A percentile compares a stretch with the other conserved stretches of the same genome.
Evolutionary conservation across 2,329 filamentous ascomycete species (phyloP).

Genomic region (Amauroascus niger): DNA sequence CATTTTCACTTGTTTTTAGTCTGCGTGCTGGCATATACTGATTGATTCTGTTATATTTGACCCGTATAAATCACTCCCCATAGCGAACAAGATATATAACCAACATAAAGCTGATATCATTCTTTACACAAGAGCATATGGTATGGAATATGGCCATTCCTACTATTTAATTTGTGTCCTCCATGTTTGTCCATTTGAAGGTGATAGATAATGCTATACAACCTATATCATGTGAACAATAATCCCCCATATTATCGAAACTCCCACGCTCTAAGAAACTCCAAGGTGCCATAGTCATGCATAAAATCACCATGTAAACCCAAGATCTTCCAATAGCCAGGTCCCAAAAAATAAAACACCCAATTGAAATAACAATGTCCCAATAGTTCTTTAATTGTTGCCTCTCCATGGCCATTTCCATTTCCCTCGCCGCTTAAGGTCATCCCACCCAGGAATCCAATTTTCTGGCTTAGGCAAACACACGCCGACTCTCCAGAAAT

Average conservation of each 20-base stretch:
- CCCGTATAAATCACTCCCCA: background rate
- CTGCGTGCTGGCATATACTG: background rate
- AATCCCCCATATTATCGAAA: too few species aligned
- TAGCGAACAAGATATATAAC: background rate
- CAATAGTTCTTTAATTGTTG: background rate
- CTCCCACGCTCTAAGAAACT: background rate
- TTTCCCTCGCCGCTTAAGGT: slow-evolving; percentile 10
- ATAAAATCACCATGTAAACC: background rate
- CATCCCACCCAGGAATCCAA: slow-evolving; percentile 7
- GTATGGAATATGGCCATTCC: too few species aligned
- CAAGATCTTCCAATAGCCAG: background rate
- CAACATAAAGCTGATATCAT: background rate
- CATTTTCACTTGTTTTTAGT: background rate
- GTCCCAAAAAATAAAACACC: background rate
- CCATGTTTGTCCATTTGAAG: too few species aligned
- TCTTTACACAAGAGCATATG: background rate
- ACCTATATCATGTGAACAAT: too few species aligned
- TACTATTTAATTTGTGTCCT: too few species aligned
- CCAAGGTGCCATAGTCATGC: background rate
- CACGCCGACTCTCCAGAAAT: slow-evolving; percentile 87
- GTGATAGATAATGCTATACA: too few species aligned
- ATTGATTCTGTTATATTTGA: background rate
- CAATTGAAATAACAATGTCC: background rate
- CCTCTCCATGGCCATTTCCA: slow-evolving; percentile 10
- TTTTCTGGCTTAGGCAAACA: slow-evolving; percentile 59